Evolutionary conservation across 371 early-diverging fungal genomes (phyloP).

Genomic region (Mortierella sp.): DNA sequence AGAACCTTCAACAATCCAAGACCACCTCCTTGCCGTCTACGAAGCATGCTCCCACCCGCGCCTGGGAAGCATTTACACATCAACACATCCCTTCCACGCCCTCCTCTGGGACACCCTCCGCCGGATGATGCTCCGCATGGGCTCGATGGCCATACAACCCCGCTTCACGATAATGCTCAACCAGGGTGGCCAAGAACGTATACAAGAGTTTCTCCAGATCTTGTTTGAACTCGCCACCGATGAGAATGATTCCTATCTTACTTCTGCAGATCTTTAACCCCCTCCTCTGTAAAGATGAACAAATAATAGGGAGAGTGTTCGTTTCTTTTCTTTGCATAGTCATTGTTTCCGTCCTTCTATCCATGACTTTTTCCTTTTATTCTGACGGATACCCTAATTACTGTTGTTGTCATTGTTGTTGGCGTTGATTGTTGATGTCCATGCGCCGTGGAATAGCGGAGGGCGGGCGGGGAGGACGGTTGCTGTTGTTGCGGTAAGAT

Average conservation of each 20-base stretch:
- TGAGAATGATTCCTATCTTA: background rate
- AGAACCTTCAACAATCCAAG: conserved; percentile 26
- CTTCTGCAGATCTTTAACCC: background rate
- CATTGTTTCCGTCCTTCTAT: background rate
- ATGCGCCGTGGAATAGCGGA: background rate
- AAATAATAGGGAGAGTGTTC: too few species aligned
- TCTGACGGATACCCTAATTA: background rate
- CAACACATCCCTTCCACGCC: conserved; percentile 32
- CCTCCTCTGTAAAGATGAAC: too few species aligned
- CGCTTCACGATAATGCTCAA: conserved; percentile 30
- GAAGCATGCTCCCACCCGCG: conserved; percentile 33
- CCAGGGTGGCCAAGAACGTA: conserved; percentile 35
- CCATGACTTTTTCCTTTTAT: background rate
- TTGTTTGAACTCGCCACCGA: conserved; percentile 25
- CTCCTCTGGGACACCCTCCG: conserved; percentile 42
- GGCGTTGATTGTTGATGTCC: background rate
- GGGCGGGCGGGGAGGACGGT: background rate
- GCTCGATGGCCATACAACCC: conserved; percentile 25
- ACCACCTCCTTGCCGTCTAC: conserved; percentile 39
- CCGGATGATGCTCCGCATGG: conserved; percentile 29
- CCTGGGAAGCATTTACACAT: conserved; percentile 20
- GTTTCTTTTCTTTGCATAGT: too few species aligned
- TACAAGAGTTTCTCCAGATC: conserved; percentile 36
- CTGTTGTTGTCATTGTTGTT: background rate
- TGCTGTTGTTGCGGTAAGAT: background rate